Percentiles rank a stretch among this genome's conserved stretches.
Evolutionary conservation across 805 yeast species (phyloP).

Genomic region (Saturnispora bothae): DNA sequence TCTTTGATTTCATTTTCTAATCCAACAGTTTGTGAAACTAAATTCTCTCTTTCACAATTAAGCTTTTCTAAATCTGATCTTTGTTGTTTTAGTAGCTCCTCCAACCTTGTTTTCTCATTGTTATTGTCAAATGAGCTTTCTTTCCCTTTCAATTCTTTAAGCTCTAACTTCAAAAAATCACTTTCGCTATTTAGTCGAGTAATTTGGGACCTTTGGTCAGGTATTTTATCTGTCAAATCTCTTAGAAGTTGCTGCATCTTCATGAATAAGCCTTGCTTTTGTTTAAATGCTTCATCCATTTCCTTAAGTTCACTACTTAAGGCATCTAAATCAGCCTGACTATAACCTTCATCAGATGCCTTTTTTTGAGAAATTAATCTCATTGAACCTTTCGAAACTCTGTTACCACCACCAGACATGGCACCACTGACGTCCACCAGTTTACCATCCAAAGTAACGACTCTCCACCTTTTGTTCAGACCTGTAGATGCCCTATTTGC

Average conservation of each 20-base stretch:
- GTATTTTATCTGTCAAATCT: constrained; percentile 52
- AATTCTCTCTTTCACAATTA: constrained; percentile 21
- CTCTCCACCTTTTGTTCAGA: constrained; percentile 57
- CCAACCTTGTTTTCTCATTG: constrained; percentile 26
- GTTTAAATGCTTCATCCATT: constrained; percentile 33
- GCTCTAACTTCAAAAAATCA: constrained; percentile 45
- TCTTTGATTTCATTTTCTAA: constrained; percentile 45
- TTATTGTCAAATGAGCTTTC: constrained; percentile 28
- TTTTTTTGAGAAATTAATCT: constrained; percentile 32
- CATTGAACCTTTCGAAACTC: constrained; percentile 69
- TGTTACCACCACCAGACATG: constrained; percentile 90
- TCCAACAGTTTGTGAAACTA: constrained; percentile 46
- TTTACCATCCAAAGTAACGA: constrained; percentile 88
- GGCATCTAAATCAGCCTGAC: constrained; percentile 47
- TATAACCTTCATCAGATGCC: constrained; percentile 14
- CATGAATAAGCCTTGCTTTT: constrained; percentile 34
- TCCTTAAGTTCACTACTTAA: constrained; percentile 41
- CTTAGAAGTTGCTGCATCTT: constrained; percentile 53
- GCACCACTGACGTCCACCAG: constrained; percentile 90
- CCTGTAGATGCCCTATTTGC: constrained; percentile 90
- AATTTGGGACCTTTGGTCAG: constrained; percentile 54
- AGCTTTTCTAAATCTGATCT: constrained; percentile 28
- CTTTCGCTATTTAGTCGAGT: constrained; percentile 55
- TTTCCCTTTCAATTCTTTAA: constrained; percentile 34
- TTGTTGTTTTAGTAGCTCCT: constrained; percentile 15